Percentiles rank a stretch among this genome's conserved stretches.
These are phyloP conservation scores for Blepharisma japonicum DNA, from an alignment of 73 alveolate genomes.

Conservation along the genomic window DNA sequence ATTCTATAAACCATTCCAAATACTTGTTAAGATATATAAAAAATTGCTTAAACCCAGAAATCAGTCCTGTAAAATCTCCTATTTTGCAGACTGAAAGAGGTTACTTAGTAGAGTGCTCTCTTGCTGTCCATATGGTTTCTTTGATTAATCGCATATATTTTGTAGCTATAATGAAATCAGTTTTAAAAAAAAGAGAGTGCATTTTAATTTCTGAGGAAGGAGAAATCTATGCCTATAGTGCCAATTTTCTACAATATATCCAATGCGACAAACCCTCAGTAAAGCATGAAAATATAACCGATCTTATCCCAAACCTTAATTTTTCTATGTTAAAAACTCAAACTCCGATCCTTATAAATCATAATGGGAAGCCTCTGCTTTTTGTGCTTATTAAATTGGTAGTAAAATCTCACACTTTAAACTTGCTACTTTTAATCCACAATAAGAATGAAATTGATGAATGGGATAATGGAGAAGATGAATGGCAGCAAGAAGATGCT, in stretches of 20 bases:
- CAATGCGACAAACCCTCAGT: too few relatives aligned
- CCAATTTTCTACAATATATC: neutral
- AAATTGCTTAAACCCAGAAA: neutral
- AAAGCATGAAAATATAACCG: too few relatives aligned
- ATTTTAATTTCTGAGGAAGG: neutral
- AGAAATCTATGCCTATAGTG: neutral
- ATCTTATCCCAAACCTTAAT: too few relatives aligned
- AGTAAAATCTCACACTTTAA: too few relatives aligned
- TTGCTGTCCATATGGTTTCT: neutral
- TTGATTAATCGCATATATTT: neutral
- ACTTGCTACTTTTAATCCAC: too few relatives aligned
- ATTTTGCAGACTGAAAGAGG: constrained; percentile 22
- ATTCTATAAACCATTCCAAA: neutral
- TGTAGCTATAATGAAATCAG: neutral
- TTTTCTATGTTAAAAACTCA: too few relatives aligned
- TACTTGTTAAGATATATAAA: neutral
- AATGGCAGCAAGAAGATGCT: too few relatives aligned
- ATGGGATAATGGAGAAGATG: too few relatives aligned
- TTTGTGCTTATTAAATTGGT: too few relatives aligned
- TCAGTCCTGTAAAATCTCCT: neutral
- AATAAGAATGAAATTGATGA: too few relatives aligned
- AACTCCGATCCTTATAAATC: too few relatives aligned
- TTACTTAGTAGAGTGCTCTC: neutral
- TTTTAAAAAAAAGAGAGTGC: neutral
- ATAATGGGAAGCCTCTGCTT: too few relatives aligned